phyloP scores from a whole-genome alignment of 176 grass and related monocot species.

The Raddia distichophylla region DNA sequence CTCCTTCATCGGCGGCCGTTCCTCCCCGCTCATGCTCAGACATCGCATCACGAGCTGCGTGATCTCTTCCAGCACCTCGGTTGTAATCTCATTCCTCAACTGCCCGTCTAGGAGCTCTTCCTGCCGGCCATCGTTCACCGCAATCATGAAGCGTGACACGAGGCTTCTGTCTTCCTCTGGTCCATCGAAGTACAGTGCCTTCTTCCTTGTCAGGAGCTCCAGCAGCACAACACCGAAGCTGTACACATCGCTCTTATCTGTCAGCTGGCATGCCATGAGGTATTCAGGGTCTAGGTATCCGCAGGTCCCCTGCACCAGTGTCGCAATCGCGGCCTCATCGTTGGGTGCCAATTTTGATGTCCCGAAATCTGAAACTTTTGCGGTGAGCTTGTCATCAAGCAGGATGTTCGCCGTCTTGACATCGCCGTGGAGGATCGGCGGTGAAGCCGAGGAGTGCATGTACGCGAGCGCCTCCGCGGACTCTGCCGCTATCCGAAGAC shows the following conservation, averaged over 20 bases:
- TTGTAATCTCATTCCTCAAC: conserved; percentile 38
- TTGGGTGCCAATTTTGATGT: conserved; percentile 55
- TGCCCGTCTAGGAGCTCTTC: conserved; percentile 56
- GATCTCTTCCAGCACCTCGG: conserved; percentile 49
- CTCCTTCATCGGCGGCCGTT: conserved; percentile 71
- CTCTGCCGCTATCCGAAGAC: conserved; percentile 51
- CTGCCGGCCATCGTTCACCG: conserved; percentile 35
- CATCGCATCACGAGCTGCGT: conserved; percentile 54
- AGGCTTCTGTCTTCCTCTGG: conserved; percentile 52
- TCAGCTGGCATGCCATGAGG: conserved; percentile 53
- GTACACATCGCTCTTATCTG: conserved; percentile 70
- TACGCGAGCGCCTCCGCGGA: conserved; percentile 55
- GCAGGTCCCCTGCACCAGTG: conserved; percentile 63
- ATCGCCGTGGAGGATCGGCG: conserved; percentile 64
- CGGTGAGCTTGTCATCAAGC: conserved; percentile 44
- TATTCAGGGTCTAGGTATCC: conserved; percentile 77
- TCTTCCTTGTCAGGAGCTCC: conserved; percentile 70
- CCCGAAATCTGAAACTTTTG: conserved; percentile 71
- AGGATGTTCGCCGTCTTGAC: conserved; percentile 74
- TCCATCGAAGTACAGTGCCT: conserved; percentile 54
- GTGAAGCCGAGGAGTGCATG: conserved; percentile 58
- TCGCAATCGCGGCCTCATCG: conserved; percentile 61
- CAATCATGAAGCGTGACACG: conserved; percentile 52
- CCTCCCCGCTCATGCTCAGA: conserved; percentile 59
- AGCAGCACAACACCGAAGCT: conserved; percentile 68